These are phyloP conservation scores for Limnomonas spitsbergensis DNA, from an alignment of 139 green algal species.

Conservation along the genomic window DNA sequence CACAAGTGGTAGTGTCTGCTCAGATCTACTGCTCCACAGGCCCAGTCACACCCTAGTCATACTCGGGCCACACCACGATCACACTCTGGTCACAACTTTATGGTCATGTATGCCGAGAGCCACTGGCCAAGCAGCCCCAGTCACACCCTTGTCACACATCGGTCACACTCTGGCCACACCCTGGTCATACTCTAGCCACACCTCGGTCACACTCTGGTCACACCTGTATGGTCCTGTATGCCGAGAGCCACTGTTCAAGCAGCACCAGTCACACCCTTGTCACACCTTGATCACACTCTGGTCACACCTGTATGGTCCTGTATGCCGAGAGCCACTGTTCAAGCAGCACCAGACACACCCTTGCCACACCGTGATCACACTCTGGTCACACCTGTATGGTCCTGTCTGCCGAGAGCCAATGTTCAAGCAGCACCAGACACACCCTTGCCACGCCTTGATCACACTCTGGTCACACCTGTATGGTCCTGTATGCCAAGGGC, in stretches of 20 bases:
- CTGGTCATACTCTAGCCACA: too few relatives aligned
- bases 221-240: conserved; percentile 42
- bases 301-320: conserved; percentile 36
- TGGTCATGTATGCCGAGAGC: too few relatives aligned
- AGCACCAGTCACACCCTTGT: conserved; percentile 1
- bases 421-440: conserved; percentile 35
- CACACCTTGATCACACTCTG: neutral
- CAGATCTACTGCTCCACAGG: too few relatives aligned
- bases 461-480: conserved; percentile 29
- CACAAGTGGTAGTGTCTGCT: too few relatives aligned
- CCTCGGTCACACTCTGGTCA: too few relatives aligned
- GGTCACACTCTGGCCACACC: too few relatives aligned
- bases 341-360: conserved; percentile 27
- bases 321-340: conserved; percentile 40
- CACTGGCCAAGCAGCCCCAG: too few relatives aligned
- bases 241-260: conserved; percentile 36
- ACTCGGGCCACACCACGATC: too few relatives aligned
- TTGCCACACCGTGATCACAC: neutral
- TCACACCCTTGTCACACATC: too few relatives aligned
- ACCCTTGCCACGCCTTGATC: too few relatives aligned
- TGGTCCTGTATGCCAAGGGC: conserved; percentile 34
- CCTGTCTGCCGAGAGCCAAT: conserved; percentile 37
- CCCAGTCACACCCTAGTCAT: too few relatives aligned
- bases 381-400: conserved; percentile 32
- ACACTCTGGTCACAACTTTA: too few relatives aligned